phyloP scores from a whole-genome alignment of 2,329 filamentous ascomycete species.

The Laburnicola sp. region DNA sequence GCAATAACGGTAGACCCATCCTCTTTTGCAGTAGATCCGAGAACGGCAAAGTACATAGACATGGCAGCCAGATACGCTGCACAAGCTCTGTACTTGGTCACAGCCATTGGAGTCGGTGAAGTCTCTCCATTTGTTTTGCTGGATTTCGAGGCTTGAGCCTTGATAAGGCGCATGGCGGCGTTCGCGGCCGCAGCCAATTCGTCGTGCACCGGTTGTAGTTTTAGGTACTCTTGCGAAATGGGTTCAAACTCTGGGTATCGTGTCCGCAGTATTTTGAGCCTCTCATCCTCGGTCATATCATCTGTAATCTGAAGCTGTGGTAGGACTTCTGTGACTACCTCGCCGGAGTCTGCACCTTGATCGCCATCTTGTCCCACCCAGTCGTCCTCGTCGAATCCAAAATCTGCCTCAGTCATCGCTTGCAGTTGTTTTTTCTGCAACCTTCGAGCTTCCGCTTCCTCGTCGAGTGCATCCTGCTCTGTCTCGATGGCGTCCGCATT shows the following conservation, averaged over 20 bases:
- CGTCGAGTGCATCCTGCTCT: conserved; percentile 77
- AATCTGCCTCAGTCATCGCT: conserved; percentile 88
- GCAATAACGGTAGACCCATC: conserved; percentile 58
- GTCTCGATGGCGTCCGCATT: conserved; percentile 77
- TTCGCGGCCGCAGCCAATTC: conserved; percentile 62
- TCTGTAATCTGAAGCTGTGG: conserved; percentile 80
- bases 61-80: conserved; percentile 85
- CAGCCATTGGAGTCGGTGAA: conserved; percentile 34
- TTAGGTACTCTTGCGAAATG: conserved; percentile 75
- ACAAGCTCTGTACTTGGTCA: conserved; percentile 75
- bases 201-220: conserved; percentile 66
- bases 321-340: conserved; percentile 81
- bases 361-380: conserved; percentile 66
- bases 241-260: conserved; percentile 92
- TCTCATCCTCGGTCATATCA: conserved; percentile 75
- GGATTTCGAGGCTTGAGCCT: conserved; percentile 30
- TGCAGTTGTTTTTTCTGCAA: conserved; percentile 89
- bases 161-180: conserved; percentile 54
- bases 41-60: conserved; percentile 89
- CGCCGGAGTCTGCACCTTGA: conserved; percentile 51
- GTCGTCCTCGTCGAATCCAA: conserved; percentile 86
- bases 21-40: conserved; percentile 75
- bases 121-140: conserved; percentile 16
- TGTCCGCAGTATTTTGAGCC: conserved; percentile 71
- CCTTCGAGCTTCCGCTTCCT: conserved; percentile 86